These are phyloP conservation scores for Clavispora phyllophila DNA, from an alignment of 805 yeast species.

Conservation along the genomic window DNA sequence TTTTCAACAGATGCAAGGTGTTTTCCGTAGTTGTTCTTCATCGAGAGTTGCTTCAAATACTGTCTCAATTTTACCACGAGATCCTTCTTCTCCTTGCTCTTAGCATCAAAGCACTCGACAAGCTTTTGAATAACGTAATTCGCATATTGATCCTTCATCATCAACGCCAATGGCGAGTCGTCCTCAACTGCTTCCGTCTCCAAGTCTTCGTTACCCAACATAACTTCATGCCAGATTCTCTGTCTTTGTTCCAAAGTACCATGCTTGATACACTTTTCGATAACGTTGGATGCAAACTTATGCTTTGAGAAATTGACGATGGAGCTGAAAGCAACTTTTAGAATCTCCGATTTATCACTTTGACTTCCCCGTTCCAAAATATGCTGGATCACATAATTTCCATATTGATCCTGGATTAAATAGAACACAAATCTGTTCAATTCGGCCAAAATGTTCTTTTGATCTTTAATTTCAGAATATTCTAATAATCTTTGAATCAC, in stretches of 20 bases:
- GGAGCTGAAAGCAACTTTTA: conserved; percentile 62
- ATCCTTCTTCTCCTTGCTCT: conserved; percentile 58
- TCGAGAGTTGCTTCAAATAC: conserved; percentile 66
- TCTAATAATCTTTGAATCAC: conserved; percentile 92
- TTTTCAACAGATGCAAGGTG: conserved; percentile 81
- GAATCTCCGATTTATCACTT: conserved; percentile 56
- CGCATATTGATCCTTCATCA: conserved; percentile 98
- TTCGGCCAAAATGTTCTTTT: conserved; percentile 61
- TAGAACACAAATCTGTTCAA: conserved; percentile 66
- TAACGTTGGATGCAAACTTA: conserved; percentile 96
- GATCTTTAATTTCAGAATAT: conserved; percentile 62
- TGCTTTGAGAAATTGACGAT: conserved; percentile 87
- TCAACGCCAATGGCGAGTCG: conserved; percentile 68
- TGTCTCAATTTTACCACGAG: conserved; percentile 74
- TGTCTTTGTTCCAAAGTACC: conserved; percentile 62
- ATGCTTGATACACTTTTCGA: conserved; percentile 82
- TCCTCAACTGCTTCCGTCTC: conserved; percentile 49
- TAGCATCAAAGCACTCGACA: conserved; percentile 67
- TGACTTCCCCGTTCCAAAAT: conserved; percentile 78
- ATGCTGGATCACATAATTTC: conserved; percentile 96
- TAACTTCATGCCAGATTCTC: conserved; percentile 60
- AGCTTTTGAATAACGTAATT: conserved; percentile 95
- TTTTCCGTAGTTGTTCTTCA: conserved; percentile 66
- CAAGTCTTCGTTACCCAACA: conserved; percentile 47
- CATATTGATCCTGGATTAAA: conserved; percentile 92